phyloP scores from a whole-genome alignment of 306 rosid genomes.

The Mimosa pudica region DNA sequence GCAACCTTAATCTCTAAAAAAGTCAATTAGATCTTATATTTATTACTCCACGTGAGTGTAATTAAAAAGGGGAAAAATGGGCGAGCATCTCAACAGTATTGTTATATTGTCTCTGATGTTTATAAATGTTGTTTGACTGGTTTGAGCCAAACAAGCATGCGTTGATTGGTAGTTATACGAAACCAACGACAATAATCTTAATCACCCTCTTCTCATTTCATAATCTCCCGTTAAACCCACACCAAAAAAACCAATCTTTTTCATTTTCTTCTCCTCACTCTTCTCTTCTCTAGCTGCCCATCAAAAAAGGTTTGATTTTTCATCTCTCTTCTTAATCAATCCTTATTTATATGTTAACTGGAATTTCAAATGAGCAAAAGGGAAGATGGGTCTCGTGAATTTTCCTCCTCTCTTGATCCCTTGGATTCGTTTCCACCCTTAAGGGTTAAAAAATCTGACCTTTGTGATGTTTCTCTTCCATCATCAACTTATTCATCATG shows the following conservation, averaged over 20 bases:
- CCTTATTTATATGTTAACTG: slow-evolving; percentile 11
- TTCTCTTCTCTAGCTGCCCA: not conserved
- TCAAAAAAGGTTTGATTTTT: slow-evolving; percentile 30
- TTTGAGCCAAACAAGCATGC: not conserved
- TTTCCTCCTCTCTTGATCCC: slow-evolving; percentile 45
- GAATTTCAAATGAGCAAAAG: slow-evolving; percentile 53
- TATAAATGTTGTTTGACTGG: not conserved
- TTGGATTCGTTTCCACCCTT: slow-evolving; percentile 44
- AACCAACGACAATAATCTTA: not conserved
- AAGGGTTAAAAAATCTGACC: slow-evolving; percentile 46
- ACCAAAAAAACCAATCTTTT: not conserved
- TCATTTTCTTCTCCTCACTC: not conserved
- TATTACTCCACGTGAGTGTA: too few relatives aligned
- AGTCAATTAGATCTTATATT: too few relatives aligned
- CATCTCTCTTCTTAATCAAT: not conserved
- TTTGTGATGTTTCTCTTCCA: slow-evolving; percentile 29
- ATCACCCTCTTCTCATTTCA: not conserved
- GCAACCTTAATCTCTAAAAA: too few relatives aligned
- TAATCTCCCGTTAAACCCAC: not conserved
- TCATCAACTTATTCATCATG: slow-evolving; percentile 73
- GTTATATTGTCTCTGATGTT: not conserved
- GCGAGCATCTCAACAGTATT: too few relatives aligned
- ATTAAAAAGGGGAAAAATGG: too few relatives aligned
- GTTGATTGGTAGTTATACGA: slow-evolving; percentile 30
- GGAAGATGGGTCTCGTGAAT: slow-evolving; percentile 42